Evolutionary conservation across 805 yeast species (phyloP).

Genomic region (Metschnikowia baotianmanensis): DNA sequence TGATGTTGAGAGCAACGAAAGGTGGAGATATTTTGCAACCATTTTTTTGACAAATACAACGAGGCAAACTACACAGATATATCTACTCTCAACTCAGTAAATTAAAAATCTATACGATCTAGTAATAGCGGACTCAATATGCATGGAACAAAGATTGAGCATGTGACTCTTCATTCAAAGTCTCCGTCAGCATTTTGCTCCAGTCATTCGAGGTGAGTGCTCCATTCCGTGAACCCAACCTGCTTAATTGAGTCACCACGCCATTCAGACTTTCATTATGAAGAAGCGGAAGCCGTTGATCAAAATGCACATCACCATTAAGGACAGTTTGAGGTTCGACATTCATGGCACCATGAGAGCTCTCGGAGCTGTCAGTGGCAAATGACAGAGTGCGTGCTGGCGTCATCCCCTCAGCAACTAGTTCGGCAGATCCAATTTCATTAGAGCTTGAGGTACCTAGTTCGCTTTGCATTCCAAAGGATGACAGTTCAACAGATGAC

Average conservation of each 20-base stretch:
- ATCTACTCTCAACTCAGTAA: no score
- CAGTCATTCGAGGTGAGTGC: slow-evolving; percentile 4
- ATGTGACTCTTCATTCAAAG: slow-evolving; percentile 20
- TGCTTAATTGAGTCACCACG: slow-evolving; percentile 10
- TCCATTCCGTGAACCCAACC: background rate
- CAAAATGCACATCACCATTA: slow-evolving; percentile 22
- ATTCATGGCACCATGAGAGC: background rate
- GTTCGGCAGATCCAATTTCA: slow-evolving; percentile 1
- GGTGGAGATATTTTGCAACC: background rate
- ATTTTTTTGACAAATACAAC: no score
- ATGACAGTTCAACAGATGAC: slow-evolving; percentile 3
- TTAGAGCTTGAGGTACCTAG: background rate
- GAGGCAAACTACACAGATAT: no score
- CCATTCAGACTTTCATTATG: slow-evolving; percentile 23
- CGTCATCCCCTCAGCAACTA: background rate
- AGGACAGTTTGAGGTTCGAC: slow-evolving; percentile 15
- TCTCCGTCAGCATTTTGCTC: slow-evolving; percentile 24
- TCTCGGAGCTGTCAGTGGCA: background rate
- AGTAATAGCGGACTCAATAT: no score
- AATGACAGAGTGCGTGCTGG: background rate
- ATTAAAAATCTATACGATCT: no score
- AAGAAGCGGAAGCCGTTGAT: slow-evolving; percentile 28
- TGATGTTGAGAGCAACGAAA: background rate
- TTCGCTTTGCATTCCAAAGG: slow-evolving; percentile 2
- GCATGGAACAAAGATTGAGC: slow-evolving; percentile 26